Base-by-base conservation (phyloP, 1,139 yeast species). In the Suhomyces bolitotheri region DNA sequence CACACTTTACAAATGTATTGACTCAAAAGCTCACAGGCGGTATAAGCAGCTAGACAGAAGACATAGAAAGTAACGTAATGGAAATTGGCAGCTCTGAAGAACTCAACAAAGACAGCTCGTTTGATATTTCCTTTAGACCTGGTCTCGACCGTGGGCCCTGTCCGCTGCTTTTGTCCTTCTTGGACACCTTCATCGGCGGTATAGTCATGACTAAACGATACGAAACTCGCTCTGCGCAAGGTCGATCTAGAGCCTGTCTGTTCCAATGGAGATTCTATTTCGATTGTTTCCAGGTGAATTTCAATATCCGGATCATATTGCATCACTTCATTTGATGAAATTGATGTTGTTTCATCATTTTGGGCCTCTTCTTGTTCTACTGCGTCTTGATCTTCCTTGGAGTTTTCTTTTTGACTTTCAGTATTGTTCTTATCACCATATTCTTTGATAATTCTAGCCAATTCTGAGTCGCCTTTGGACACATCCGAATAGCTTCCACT, bases 341-440 rank as follows among this genome's bases (percentile, higher is more conserved):
- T 68, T 71, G 31, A 66, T 66, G 5, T 71, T 54, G 41, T 64
- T 66, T 66, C 52, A 64, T 57, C 29, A 66, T 62, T 43, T 71
- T 15, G 47, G 1, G 71, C 73, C 19, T 61, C 51, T n/a, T 22
- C 43, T n/a, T 33, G 40, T 16, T 33, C 46, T 10, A 41, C 46
- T 7, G 44, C 49, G 10, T 44, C 51, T 5, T 53, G 55, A 5
- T 39, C 41, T 11, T 38, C 27, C 16, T 16, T 16, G 8, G 7
- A 13, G n/a, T 5, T 8, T 10, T 8, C 11, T n/a, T 15, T 6
- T 13, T 8, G 7, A 7, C n/a, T 14, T 15, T 25, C 28, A 25
- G 7, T 3, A n/a, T 22, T 17, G 7, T 28, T 25, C 12, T 27
- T 17, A 11, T 17, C 15, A 19, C 62, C 53, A 41, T 50, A 58